Base-by-base conservation (phyloP, 768 basidiomycete species). In the Tephrocybe sp. region DNA sequence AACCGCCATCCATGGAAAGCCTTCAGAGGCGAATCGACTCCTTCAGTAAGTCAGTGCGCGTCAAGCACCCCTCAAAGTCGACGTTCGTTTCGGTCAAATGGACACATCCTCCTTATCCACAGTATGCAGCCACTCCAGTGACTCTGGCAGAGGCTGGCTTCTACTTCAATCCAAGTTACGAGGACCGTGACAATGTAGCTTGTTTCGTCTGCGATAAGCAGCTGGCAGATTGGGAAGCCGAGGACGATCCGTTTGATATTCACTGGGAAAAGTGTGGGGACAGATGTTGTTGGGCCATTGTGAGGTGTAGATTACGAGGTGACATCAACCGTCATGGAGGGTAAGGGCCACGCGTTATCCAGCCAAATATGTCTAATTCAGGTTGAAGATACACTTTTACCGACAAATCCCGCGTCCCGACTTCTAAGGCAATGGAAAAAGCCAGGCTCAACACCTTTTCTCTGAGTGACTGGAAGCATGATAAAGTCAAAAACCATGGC, bases 131-230 rank as follows among this genome's bases (percentile, higher is more conserved):
- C 39, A 93, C 80, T 43, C 84, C 94, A 1, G 68, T 76, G 45
- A 74, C 79, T 3, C 80, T 98, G 13, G 87, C 94, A 1, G 83
- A 87, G 56, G 94, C 94, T 2, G 94, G 94, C 8, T 97, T 95
- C 70, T 94, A 82, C 74, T 94, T 77, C 68, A 75, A 75, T 54
- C 91, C 91, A 0, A 80, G 78, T 55, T 69, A 72, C 50, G 79
- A 82, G 19, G 83, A 86, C 52, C 72, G 71, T 13, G 91, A 94
- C 67, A 84, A 80, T 57, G 92, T 88, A 18, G 75, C 78, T 3
- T 98, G 94, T 65, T 97, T 86, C 64, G 70, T 86, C 55, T 98
- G 94, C 69, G 76, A 75, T 38, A 90, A 94, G 58, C 75, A 86
- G 53, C 75, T 97, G 8, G 80, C 82, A 46, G 89, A 86, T 16